phyloP scores from a whole-genome alignment of 345 rosid genomes.

The Eucalyptus pauciflora region DNA sequence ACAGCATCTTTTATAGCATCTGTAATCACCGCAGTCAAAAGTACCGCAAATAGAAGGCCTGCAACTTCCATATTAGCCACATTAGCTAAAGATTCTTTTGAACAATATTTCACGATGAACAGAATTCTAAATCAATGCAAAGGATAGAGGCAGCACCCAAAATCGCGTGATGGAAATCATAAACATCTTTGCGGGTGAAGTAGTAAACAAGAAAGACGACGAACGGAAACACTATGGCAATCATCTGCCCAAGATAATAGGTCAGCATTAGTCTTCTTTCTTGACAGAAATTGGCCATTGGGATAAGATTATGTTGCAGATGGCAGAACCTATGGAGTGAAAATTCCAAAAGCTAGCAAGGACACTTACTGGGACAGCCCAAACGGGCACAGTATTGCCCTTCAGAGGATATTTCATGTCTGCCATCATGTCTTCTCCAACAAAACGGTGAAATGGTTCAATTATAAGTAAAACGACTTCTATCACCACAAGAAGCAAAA shows the following conservation, averaged over 20 bases:
- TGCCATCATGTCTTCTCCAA: conserved; percentile 46
- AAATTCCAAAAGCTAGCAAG: not conserved
- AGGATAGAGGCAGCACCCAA: conserved; percentile 17
- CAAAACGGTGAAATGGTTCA: conserved; percentile 59
- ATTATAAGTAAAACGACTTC: conserved; percentile 23
- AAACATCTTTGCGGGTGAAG: conserved; percentile 28
- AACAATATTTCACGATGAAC: not conserved
- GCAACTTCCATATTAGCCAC: not conserved
- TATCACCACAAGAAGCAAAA: conserved; percentile 27
- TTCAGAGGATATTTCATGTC: conserved; percentile 47
- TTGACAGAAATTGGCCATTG: not conserved
- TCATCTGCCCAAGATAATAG: conserved; percentile 6
- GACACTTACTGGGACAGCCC: conserved; percentile 48
- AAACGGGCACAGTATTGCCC: conserved; percentile 40
- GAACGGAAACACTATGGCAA: conserved; percentile 28
- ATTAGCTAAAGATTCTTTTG: not conserved
- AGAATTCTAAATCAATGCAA: not conserved
- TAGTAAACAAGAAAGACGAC: conserved; percentile 23
- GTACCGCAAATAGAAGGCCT: conserved; percentile 40
- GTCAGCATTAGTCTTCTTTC: not conserved
- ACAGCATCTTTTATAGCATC: conserved; percentile 59
- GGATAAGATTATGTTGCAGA: not conserved
- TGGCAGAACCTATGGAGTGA: not conserved
- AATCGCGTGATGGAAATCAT: conserved; percentile 53
- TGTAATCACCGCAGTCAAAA: conserved; percentile 47